Conservation (phyloP, 164 flowering plant species). For the Aristolochia contorta region DNA sequence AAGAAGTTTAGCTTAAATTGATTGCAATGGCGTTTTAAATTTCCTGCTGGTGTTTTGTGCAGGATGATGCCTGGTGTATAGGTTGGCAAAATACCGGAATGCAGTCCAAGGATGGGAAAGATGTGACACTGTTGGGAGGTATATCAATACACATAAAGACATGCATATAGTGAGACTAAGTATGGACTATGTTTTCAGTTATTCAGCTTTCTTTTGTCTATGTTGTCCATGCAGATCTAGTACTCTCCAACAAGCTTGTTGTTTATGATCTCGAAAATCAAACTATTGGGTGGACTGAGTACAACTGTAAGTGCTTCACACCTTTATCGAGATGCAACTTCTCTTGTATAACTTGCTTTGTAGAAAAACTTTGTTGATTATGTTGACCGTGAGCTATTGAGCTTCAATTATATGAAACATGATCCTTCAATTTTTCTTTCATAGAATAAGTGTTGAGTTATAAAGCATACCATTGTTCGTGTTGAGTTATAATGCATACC, state of each 20-base stretch:
- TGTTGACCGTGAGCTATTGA: too few relatives aligned
- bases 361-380: too few relatives aligned
- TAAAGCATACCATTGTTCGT: too few relatives aligned
- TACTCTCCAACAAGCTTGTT: constrained; percentile 66
- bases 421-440: too few relatives aligned
- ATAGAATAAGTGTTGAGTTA: too few relatives aligned
- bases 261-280: constrained; percentile 72
- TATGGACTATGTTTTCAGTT: too few relatives aligned
- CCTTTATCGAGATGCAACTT: background rate
- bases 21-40: background rate
- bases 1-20: too few relatives aligned
- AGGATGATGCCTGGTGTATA: constrained; percentile 64
- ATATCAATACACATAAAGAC: background rate
- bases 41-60: constrained; percentile 4
- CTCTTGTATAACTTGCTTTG: background rate
- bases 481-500: too few relatives aligned
- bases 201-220: background rate
- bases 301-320: constrained; percentile 58
- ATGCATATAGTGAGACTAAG: background rate
- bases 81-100: constrained; percentile 76
- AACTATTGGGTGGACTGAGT: constrained; percentile 75
- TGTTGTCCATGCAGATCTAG: constrained; percentile 54
- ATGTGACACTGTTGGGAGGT: constrained; percentile 83
- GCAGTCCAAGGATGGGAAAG: constrained; percentile 54
- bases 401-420: too few relatives aligned